Percentiles rank a stretch among this genome's conserved stretches.
Conservation (phyloP, 768 basidiomycete genomes). For the Leccinum arenicola region DNA sequence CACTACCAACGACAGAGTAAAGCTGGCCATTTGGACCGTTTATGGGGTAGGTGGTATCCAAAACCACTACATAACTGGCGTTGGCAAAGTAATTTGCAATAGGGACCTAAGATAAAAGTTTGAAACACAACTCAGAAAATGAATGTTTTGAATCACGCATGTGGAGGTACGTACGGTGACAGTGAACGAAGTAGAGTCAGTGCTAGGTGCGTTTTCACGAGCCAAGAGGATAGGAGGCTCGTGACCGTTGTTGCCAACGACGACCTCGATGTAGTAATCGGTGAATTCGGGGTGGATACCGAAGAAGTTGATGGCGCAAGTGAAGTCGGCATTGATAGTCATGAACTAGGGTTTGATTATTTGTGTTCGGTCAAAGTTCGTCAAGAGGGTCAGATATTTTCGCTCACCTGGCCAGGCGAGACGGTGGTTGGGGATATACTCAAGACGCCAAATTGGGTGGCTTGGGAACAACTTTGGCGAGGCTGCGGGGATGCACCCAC, state of each 20-base stretch:
- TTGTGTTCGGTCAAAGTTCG: slow-evolving; percentile 3
- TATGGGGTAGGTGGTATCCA: slow-evolving; percentile 24
- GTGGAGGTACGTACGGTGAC: background rate
- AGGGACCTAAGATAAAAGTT: slow-evolving; percentile 21
- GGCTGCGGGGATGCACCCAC: slow-evolving; percentile 18
- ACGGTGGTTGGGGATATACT: slow-evolving; percentile 20
- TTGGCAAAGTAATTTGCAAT: slow-evolving; percentile 19
- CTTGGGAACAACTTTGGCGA: slow-evolving; percentile 24
- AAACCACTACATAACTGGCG: slow-evolving; percentile 10
- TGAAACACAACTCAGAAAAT: slow-evolving; percentile 7
- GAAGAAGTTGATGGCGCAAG: slow-evolving; percentile 23
- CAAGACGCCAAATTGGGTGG: slow-evolving; percentile 20
- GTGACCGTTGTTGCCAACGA: slow-evolving; percentile 29
- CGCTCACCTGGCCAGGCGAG: slow-evolving; percentile 24
- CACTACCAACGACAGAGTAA: slow-evolving; percentile 10
- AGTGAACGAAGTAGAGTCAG: background rate
- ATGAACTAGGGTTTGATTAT: slow-evolving; percentile 11
- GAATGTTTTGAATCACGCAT: background rate
- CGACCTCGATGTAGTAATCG: slow-evolving; percentile 36
- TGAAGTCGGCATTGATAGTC: slow-evolving; percentile 23
- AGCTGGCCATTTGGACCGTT: slow-evolving; percentile 9
- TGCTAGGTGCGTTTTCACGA: background rate
- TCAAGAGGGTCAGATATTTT: background rate
- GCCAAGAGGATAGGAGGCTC: slow-evolving; percentile 30
- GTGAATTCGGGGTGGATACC: slow-evolving; percentile 22